These are phyloP conservation scores for Populus davidiana DNA, from an alignment of 345 rosid species.

Conservation along the genomic window DNA sequence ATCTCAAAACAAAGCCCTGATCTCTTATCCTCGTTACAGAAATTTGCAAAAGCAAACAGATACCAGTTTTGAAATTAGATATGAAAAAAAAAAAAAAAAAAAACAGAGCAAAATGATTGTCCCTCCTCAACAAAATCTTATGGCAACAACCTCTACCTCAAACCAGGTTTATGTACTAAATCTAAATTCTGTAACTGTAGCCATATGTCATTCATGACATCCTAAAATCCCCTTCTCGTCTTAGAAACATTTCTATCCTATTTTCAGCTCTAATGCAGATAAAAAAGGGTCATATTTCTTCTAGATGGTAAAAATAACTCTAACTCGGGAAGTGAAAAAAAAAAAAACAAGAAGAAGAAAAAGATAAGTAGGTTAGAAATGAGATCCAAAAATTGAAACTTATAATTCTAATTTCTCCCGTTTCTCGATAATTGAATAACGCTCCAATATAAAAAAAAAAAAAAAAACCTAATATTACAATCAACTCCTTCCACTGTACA, in stretches of 20 bases:
- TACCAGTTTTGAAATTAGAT: background rate
- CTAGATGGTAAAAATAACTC: background rate
- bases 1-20: background rate
- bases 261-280: background rate
- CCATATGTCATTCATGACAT: background rate
- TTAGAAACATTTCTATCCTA: background rate
- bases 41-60: background rate
- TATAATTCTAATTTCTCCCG: background rate
- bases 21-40: background rate
- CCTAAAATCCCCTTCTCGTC: background rate
- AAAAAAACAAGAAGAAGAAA: background rate
- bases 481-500: background rate
- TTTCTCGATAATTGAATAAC: background rate
- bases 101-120: background rate
- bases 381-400: background rate
- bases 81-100: background rate
- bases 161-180: background rate
- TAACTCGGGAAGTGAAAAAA: background rate
- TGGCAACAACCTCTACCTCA: background rate
- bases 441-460: background rate
- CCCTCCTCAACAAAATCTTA: background rate
- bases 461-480: background rate
- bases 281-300: background rate
- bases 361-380: background rate
- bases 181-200: background rate